Conservation (phyloP, 345 rosid genomes). For the Arabidopsis suecica region DNA sequence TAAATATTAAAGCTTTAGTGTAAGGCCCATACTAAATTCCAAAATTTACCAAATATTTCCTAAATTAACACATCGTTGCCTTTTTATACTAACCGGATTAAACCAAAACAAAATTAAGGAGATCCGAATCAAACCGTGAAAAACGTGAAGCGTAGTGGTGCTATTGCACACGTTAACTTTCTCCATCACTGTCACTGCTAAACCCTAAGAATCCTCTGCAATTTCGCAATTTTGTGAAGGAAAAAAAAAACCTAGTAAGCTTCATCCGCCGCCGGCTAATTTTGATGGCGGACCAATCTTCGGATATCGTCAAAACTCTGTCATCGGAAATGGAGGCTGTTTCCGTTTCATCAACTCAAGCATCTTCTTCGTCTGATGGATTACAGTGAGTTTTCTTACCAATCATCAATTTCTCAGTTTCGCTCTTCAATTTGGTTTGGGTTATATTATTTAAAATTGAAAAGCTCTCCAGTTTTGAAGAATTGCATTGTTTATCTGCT, state of each 20-base stretch:
- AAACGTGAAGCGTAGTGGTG: slow-evolving; percentile 22
- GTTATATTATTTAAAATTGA: background rate
- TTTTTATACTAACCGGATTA: background rate
- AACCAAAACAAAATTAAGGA: background rate
- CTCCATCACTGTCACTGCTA: slow-evolving; percentile 6
- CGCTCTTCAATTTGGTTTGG: background rate
- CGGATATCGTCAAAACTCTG: background rate
- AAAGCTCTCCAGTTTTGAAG: too few relatives aligned
- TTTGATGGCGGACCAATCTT: slow-evolving; percentile 26
- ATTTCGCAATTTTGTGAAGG: background rate
- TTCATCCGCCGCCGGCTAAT: slow-evolving; percentile 20
- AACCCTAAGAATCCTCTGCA: background rate
- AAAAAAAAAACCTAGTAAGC: background rate
- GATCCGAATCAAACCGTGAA: slow-evolving; percentile 12
- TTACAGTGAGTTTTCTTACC: slow-evolving; percentile 39
- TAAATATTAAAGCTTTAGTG: background rate
- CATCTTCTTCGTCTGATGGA: slow-evolving; percentile 39
- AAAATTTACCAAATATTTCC: background rate
- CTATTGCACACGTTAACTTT: background rate
- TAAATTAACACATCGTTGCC: background rate
- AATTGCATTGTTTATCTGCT: background rate
- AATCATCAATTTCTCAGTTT: background rate
- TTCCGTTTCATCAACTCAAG: slow-evolving; percentile 4
- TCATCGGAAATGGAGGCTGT: slow-evolving; percentile 23
- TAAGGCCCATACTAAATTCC: slow-evolving; percentile 12